Percentiles rank a stretch among this genome's conserved stretches.
Evolutionary conservation across 1,284 basidiomycete genomes (phyloP).

Genomic region (Coniferiporia sulphurascens): DNA sequence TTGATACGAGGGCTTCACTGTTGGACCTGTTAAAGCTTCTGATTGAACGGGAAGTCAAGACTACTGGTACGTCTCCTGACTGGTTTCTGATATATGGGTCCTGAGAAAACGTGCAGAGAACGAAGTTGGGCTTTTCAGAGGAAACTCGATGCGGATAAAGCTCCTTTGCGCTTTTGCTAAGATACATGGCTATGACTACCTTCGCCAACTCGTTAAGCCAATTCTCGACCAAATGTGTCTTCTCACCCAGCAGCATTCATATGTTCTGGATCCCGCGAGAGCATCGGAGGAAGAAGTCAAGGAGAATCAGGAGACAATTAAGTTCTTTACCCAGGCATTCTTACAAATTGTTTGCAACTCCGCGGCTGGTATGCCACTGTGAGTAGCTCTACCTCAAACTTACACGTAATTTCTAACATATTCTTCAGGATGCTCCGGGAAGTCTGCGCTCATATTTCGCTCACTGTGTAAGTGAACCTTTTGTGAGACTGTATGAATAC

Average conservation of each 20-base stretch:
- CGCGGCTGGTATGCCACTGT: constrained; percentile 70
- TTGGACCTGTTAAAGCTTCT: constrained; percentile 76
- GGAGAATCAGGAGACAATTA: constrained; percentile 69
- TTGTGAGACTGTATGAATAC: constrained; percentile 9
- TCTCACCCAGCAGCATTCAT: constrained; percentile 69
- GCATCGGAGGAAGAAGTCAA: constrained; percentile 56
- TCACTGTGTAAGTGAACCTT: constrained; percentile 62
- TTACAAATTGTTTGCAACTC: constrained; percentile 74
- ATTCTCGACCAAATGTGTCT: constrained; percentile 70
- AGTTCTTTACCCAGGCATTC: constrained; percentile 73
- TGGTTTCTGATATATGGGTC: neutral
- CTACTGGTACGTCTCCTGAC: constrained; percentile 50
- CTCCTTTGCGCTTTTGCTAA: constrained; percentile 82
- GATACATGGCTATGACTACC: constrained; percentile 85
- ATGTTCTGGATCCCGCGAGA: constrained; percentile 75
- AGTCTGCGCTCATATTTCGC: constrained; percentile 80
- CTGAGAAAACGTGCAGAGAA: constrained; percentile 44
- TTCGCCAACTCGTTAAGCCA: constrained; percentile 73
- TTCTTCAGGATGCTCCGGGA: constrained; percentile 75
- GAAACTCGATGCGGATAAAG: constrained; percentile 82
- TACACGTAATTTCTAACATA: constrained; percentile 14
- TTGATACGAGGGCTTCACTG: constrained; percentile 73
- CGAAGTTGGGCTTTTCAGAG: constrained; percentile 77
- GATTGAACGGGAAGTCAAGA: constrained; percentile 79
- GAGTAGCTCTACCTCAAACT: constrained; percentile 29